Percentiles rank a stretch among this genome's conserved stretches.
These are phyloP conservation scores for Pyrenochaeta sp. DNA, from an alignment of 2,329 filamentous ascomycete species.

Conservation along the genomic window DNA sequence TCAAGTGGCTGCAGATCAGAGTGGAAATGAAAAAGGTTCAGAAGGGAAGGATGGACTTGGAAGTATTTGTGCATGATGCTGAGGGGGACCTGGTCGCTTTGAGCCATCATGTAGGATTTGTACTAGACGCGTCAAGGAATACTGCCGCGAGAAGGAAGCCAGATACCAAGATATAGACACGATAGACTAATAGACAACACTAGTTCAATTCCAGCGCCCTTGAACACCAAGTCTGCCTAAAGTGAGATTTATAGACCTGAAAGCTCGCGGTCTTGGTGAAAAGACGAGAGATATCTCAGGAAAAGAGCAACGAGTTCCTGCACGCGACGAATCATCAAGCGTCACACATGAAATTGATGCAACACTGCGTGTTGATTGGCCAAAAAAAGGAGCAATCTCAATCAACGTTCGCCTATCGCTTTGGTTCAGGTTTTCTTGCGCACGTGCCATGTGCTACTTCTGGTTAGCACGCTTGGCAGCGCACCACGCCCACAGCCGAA, in stretches of 20 bases:
- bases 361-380: no score
- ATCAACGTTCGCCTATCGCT: no score
- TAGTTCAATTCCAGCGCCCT: no score
- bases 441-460: constrained; percentile 22
- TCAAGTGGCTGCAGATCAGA: constrained; percentile 75
- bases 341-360: no score
- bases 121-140: constrained; percentile 71
- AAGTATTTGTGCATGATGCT: constrained; percentile 72
- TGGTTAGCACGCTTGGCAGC: constrained; percentile 25
- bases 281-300: no score
- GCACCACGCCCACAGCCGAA: constrained; percentile 26
- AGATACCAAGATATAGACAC: constrained; percentile 47
- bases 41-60: constrained; percentile 77
- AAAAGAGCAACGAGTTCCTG: no score
- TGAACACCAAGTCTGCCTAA: no score
- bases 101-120: constrained; percentile 72
- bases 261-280: no score
- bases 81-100: constrained; percentile 70
- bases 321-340: no score
- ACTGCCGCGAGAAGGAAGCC: constrained; percentile 56
- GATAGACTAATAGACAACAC: background rate
- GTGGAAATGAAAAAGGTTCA: constrained; percentile 70
- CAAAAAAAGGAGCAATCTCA: no score
- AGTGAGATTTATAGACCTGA: no score
- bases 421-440: no score